Base-by-base conservation (phyloP, 306 rosid genomes). In the Fragaria vesca region DNA sequence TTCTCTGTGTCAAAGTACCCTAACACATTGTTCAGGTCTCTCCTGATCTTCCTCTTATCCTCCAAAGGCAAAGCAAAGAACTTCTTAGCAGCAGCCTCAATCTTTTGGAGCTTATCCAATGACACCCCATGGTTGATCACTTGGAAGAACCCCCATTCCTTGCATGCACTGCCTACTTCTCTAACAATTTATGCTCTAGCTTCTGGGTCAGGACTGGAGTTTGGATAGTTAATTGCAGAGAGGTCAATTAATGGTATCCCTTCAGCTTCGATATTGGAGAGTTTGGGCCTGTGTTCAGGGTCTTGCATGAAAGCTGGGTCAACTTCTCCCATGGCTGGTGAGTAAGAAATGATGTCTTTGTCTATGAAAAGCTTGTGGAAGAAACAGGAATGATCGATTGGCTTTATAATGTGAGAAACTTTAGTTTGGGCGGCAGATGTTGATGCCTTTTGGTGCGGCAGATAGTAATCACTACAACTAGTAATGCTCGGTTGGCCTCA, bases 121-220 rank as follows among this genome's bases (percentile, higher is more conserved):
- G 93, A 70, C 55, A 92, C 91, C 0, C 89, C 93, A 52, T 88
- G 93, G 81, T 92, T 92, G 47, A 77, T 83, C 69, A 87, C 90
- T 55, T 80, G 91, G 79, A 90, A 92, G 86, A 90, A 92, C 12
- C 97, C 97, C 97, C 97, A 92, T 12, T 87, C 85, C 46, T 66
- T 74, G 72, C 93, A 90, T 28, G 96, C 92, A 6, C 58, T 42
- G 10, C 92, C 93, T n/a, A 90, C 74, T 85, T 89, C 79, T 60
- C 71, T 66, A 20, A 92, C 84, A 5, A 92, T 28, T n/a, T 12
- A 50, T 38, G 77, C 71, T 11, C 78, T 34, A 3, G 21, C 8
- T 20, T 50, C 26, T 12, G 72, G 72, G 28, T 28, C 47, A 18
- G 48, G 38, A 50, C 11, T 28, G 58, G 57, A 46, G 74, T 46